phyloP scores from a whole-genome alignment of 495 filamentous ascomycete species.

The Parathielavia hyrcaniae region DNA sequence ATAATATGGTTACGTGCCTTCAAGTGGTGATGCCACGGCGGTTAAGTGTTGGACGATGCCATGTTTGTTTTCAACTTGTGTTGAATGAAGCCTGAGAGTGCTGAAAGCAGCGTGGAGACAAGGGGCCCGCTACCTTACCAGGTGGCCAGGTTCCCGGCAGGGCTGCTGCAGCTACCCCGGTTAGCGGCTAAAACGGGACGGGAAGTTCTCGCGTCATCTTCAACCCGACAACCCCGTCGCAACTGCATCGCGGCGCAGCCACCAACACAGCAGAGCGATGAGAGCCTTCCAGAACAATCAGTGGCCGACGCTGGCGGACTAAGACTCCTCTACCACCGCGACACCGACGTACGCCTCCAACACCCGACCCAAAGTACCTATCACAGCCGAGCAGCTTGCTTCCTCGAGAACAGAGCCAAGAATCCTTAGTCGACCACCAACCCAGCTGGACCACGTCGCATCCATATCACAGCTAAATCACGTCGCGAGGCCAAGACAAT shows the following conservation, averaged over 20 bases:
- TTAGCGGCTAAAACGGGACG: conserved; percentile 12
- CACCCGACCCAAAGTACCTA: background rate
- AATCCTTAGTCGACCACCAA: background rate
- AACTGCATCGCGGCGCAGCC: conserved; percentile 10
- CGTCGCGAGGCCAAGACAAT: background rate
- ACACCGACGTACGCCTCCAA: background rate
- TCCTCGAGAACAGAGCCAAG: background rate
- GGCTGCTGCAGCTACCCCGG: conserved; percentile 11
- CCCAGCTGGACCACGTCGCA: background rate
- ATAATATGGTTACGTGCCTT: too few species aligned
- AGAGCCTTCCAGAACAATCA: background rate
- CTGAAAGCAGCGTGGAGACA: background rate
- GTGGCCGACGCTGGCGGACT: too few species aligned
- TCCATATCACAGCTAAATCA: background rate
- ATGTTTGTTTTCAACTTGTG: too few species aligned
- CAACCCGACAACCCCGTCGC: background rate
- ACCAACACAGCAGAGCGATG: background rate
- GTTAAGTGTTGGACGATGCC: too few species aligned
- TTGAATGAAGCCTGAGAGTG: too few species aligned
- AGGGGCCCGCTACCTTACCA: background rate
- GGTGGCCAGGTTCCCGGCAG: background rate
- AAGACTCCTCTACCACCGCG: too few species aligned
- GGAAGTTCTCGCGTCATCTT: conserved; percentile 12
- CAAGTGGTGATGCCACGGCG: too few species aligned
- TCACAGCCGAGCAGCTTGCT: conserved; percentile 1